Evolutionary conservation across 2,329 filamentous ascomycete species (phyloP), one percentile per base, ranked within the genome.

Genomic region (Aspergillus japonicus): DNA sequence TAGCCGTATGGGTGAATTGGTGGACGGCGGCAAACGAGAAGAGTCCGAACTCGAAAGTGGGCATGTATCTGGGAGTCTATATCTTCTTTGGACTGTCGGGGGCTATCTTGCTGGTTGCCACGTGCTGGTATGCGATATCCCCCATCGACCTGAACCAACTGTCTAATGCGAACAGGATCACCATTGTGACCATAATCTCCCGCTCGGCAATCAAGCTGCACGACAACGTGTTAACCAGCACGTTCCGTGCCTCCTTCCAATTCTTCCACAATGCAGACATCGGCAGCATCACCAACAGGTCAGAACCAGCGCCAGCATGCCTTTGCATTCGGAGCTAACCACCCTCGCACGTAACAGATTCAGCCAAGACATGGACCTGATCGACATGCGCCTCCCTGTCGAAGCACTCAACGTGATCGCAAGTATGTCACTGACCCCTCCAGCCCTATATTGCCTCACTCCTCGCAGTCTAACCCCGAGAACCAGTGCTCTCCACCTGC

Each of bases 1-100:
- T n/a, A 64, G 64, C 60, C 4, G 42, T 83, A 4, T 83, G 81
- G 81, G 73, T 83, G 6, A 77, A 81, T 58, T 78, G 79, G 69
- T 83, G 78, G 81, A 75, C 80, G 0, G 74, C 79, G 54, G 77
- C 75, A 47, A 80, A 79, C 47, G 68, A 72, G 4, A 55, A 65
- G 0, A 63, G 71, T 21, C 77, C 78, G 0, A 78, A 81, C 66
- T 61, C 65, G n/a, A 62, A 66, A 1, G 57, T 75, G 4, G 76
- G 74, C 2, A 71, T 73, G 50, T 79, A 75, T 63, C 66, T 77
- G 3, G 75, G 75, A 0, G 66, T 78, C 2, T 79, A 77, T 42
- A 66, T 69, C 2, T 60, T 33, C 4, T 35, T 48, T 11, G 29
- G 3, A 7, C 42, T 35, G 1, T 5, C 24, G 3, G 31, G 29